Percentiles rank a stretch among this genome's conserved stretches.
These are phyloP conservation scores for Plectosphaerella cucumerina DNA, from an alignment of 2,329 filamentous ascomycete species.

Conservation along the genomic window DNA sequence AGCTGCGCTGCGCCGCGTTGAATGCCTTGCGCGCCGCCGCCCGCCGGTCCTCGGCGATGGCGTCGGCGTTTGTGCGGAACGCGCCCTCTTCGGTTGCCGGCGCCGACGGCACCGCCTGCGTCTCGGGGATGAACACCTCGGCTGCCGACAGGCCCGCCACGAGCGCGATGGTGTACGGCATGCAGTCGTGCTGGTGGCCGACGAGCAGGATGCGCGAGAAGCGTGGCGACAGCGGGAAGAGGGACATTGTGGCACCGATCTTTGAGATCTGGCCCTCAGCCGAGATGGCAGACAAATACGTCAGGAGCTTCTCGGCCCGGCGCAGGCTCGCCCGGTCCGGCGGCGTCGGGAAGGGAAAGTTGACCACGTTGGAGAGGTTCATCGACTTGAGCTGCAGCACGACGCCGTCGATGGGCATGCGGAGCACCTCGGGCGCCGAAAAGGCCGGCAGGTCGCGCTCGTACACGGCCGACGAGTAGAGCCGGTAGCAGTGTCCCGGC, in stretches of 20 bases:
- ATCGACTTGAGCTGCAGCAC: conserved; percentile 94
- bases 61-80: conserved; percentile 60
- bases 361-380: conserved; percentile 83
- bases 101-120: conserved; percentile 63
- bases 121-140: conserved; percentile 82
- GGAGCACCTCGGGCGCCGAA: conserved; percentile 80
- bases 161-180: conserved; percentile 81
- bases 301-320: conserved; percentile 81
- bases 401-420: conserved; percentile 88
- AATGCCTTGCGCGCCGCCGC: conserved; percentile 57
- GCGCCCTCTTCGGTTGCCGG: conserved; percentile 42
- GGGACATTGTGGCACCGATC: conserved; percentile 75
- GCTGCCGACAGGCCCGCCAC: conserved; percentile 85
- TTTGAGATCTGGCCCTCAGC: conserved; percentile 70
- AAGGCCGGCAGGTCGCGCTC: conserved; percentile 86
- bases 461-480: conserved; percentile 93
- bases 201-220: conserved; percentile 91
- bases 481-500: conserved; percentile 88
- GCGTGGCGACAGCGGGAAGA: conserved; percentile 85
- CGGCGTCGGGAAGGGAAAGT: conserved; percentile 94
- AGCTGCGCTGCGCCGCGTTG: conserved; percentile 71
- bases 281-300: conserved; percentile 78
- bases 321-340: conserved; percentile 72
- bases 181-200: conserved; percentile 75
- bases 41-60: conserved; percentile 66